Base-by-base conservation (phyloP, 352 stramenopile species). In the Lagenidium giganteum region DNA sequence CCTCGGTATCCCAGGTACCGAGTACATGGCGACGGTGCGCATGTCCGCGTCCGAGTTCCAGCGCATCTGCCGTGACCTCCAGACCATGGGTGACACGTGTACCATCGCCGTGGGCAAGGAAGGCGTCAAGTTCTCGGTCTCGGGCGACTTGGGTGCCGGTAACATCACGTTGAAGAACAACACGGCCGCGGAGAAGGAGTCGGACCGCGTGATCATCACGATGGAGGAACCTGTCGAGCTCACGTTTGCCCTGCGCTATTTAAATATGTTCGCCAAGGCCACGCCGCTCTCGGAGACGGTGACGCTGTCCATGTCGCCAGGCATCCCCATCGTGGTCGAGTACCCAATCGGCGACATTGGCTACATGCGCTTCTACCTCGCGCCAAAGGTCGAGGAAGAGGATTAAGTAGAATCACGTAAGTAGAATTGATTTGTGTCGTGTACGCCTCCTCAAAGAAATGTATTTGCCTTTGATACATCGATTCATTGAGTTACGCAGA, bases 241-340 rank as follows among this genome's bases (percentile, higher is more conserved):
- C 29, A 97, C 87, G 46, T 99, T 99, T 67, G 96, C 96, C 25
- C 73, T 99, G 30, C 88, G 96, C 39, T 99, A 99, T 82, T 81
- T 99, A 60, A 97, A 97, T 70, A 97, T 98, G 67, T 99, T 99
- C 61, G 97, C 96, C 32, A 99, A 99, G 79, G 96, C 96, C 20
- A 99, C 96, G 31, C 84, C 80, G 17, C 75, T 99, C 44, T 93
- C 79, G 29, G 62, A 83, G 29, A 93, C 63, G 22, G 96, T 99
- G 28, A 96, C 95, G 59, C 76, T 99, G 25, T 96, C 75, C 48
- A 98, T 99, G 89, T 97, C 83, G 27, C 91, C 93, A 8, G 95
- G 97, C 25, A 95, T 98, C 34, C 96, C 96, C 1, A 70, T 99
- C 18, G 91, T 98, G 16, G 87, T 99, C 8, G 96, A 99, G 70